Evolutionary conservation across 2,329 filamentous ascomycete species (phyloP), one percentile per base, ranked within the genome.

Genomic region (Daldinia sp.): DNA sequence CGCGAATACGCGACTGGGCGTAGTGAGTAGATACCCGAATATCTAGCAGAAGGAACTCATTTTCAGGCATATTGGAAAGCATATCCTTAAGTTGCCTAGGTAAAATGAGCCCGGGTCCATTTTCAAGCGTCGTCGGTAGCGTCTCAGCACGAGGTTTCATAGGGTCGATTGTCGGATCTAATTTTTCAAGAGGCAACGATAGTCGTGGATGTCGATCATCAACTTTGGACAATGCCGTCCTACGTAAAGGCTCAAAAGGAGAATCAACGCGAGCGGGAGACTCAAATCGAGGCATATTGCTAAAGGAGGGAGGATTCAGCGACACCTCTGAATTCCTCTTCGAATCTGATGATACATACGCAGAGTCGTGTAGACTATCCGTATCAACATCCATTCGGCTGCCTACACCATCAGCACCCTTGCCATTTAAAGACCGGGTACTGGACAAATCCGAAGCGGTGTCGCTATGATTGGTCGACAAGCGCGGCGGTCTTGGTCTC

Each of bases 11-110:
- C 19, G 91, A 89, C 45, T 86, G 83, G 0, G 88, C 85, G 73
- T 90, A 97, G 68, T 94, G 92, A 17, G 93, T 93, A 25, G 90
- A 92, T 0, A 96, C 93, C 35, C 95, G 87, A 19, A 98, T 85
- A 75, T 99, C 95, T 3, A 99, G 80, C 1, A 98, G 75, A 29
- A 99, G 79, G 0, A 92, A 68, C 0, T 81, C 78, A 6, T 77
- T 72, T 7, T 77, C 71, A 0, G 73, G 57, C 2, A 77, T 68
- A 2, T 72, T 73, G 49, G 83, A 77, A 10, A 92, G 73, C 37
- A 92, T 76, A 7, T 85, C 81, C 63, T 82, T 84, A 11, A 91
- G 80, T 27, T 85, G 78, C 1, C 79, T 76, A 2, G 82, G 79
- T 0, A 83, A 76, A 25, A 92, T 82, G 77, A 90, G 79, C 0